phyloP scores from a whole-genome alignment of 805 yeast genomes.

The Sugiyamaella mastotermitis region DNA sequence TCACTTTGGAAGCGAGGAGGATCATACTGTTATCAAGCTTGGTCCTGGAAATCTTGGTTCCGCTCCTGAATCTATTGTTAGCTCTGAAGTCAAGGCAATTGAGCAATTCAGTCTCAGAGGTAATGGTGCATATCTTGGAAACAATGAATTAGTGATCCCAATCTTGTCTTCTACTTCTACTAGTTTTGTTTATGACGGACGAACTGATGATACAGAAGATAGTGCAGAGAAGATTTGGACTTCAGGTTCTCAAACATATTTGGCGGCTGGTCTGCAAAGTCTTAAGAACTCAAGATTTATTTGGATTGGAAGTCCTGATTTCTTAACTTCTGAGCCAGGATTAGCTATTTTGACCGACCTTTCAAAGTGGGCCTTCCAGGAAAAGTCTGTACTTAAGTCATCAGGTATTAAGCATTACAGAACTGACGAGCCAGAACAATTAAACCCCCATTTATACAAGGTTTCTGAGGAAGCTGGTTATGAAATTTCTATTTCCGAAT shows the following conservation, averaged over 20 bases:
- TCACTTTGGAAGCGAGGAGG: constrained; percentile 41
- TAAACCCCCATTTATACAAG: constrained; percentile 44
- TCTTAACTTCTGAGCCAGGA: constrained; percentile 34
- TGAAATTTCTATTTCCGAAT: constrained; percentile 36
- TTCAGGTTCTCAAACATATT: constrained; percentile 69
- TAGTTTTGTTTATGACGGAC: constrained; percentile 48
- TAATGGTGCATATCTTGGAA: constrained; percentile 63
- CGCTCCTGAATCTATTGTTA: constrained; percentile 9
- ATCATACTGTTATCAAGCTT: not conserved
- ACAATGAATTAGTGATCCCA: constrained; percentile 66
- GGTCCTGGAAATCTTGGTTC: constrained; percentile 3
- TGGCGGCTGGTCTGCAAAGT: constrained; percentile 75
- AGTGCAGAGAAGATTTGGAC: constrained; percentile 55
- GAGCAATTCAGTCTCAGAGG: constrained; percentile 40
- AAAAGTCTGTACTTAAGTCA: constrained; percentile 55
- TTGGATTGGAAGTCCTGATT: constrained; percentile 71
- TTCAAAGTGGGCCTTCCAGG: constrained; percentile 69
- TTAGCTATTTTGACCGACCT: constrained; percentile 40
- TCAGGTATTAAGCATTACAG: constrained; percentile 51
- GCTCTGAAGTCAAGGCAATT: constrained; percentile 27
- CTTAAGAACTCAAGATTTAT: constrained; percentile 67
- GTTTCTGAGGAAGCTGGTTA: constrained; percentile 67
- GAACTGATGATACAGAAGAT: constrained; percentile 32
- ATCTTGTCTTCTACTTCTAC: constrained; percentile 60
- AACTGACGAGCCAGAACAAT: constrained; percentile 30